phyloP scores from a whole-genome alignment of 306 rosid genomes.

The peach (Prunus persica) region DNA sequence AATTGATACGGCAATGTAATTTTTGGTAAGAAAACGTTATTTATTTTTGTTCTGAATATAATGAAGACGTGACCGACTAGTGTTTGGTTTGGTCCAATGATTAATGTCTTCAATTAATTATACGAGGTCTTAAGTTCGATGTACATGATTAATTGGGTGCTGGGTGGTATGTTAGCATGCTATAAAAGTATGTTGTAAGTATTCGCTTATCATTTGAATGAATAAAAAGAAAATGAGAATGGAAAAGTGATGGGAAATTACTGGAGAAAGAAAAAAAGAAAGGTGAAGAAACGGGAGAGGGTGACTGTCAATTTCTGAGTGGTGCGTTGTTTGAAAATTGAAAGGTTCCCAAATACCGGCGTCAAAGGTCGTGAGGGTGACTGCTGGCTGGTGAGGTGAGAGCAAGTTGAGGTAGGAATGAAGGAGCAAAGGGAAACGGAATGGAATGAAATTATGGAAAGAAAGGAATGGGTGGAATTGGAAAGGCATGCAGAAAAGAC shows the following conservation, averaged over 20 bases:
- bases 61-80: no score
- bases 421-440: not conserved
- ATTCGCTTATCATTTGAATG: no score
- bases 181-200: no score
- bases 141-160: no score
- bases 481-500: not conserved
- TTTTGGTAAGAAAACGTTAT: not conserved
- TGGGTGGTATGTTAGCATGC: no score
- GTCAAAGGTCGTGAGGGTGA: constrained; percentile 10
- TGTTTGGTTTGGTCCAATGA: no score
- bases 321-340: not conserved
- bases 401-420: not conserved
- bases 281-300: not conserved
- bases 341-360: constrained; percentile 1
- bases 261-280: not conserved
- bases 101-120: no score
- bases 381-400: no score
- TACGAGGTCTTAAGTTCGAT: no score
- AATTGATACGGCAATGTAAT: not conserved
- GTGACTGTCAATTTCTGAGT: not conserved
- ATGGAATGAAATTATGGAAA: not conserved
- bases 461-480: not conserved
- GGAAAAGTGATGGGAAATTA: not conserved
- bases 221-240: no score
- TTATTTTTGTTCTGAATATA: no score